Conservation (phyloP, 805 yeast genomes). For the Aciculoconidium aculeatum region DNA sequence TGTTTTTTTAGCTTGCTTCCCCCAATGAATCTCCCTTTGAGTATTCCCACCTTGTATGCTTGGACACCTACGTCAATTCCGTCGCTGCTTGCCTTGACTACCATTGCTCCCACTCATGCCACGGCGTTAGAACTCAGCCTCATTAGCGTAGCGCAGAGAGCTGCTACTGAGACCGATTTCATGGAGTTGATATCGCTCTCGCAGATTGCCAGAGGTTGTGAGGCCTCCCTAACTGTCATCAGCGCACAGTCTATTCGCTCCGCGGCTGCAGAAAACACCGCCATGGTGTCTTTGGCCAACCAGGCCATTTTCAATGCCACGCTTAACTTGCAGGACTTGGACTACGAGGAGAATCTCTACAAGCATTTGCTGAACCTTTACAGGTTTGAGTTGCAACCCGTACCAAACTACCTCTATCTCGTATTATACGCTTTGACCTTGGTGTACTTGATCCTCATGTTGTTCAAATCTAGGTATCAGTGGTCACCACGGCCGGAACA, state of each 20-base stretch:
- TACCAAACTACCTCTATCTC: conserved; percentile 12
- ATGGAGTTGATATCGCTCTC: too few species aligned
- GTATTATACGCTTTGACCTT: conserved; percentile 8
- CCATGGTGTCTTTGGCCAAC: conserved; percentile 22
- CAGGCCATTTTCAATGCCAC: conserved; percentile 27
- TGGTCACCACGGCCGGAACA: conserved; percentile 15
- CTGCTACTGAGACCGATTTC: too few species aligned
- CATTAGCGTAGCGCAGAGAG: too few species aligned
- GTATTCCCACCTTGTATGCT: too few species aligned
- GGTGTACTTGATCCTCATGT: conserved; percentile 11
- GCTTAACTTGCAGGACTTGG: conserved; percentile 26
- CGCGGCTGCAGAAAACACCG: conserved; percentile 28
- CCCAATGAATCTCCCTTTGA: too few species aligned
- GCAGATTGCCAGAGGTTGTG: conserved; percentile 33
- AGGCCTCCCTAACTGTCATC: conserved; percentile 30
- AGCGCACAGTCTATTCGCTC: conserved; percentile 30
- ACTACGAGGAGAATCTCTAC: conserved; percentile 23
- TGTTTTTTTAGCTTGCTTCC: too few species aligned
- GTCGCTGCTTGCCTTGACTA: conserved; percentile 21
- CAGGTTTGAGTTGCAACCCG: conserved; percentile 5
- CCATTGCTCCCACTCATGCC: conserved; percentile 20
- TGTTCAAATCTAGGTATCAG: conserved; percentile 12
- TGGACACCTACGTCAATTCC: conserved; percentile 25
- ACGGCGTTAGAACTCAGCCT: conserved; percentile 20
- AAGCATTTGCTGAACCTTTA: conserved; percentile 14